Base-by-base conservation (phyloP, 2,329 filamentous ascomycete species). In the Sphaceloma murrayae region DNA sequence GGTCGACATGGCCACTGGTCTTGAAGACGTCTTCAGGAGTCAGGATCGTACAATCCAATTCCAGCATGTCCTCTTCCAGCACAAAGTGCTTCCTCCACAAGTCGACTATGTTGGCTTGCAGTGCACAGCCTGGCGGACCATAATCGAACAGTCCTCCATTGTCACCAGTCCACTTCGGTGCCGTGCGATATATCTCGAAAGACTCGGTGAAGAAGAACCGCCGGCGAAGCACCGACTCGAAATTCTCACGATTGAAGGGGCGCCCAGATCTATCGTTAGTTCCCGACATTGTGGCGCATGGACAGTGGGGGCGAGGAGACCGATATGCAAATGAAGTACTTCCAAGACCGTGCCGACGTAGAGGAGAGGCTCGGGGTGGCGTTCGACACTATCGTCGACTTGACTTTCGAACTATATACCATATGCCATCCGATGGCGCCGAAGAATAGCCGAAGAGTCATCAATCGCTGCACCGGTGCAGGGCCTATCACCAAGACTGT, bases 1-100 rank as follows among this genome's bases (percentile, higher is more conserved):
- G 94, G 65, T 95, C 89, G 52, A 96, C 91, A 68, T 98, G 91
- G 52, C 91, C 91, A 63, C 64, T 68, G 2, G 89, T 94, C 75
- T 95, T 94, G 59, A 98, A 77, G 26, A 98, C 85, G 34, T 91
- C 84, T 57, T 93, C 79, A 24, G 91, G 91, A 30, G 91, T 98
- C 59, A 98, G 67, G 67, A 89, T 91, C 29, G 84, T 91, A 68
- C 86, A 94, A 68, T 94, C 88, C 52, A 94, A 79, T 69, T 94
- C 86, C 53, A 94, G 77, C 86, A 94, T 94, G 61, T 94, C 83
- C 70, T 94, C 87, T 69, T 88, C 82, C 47, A 93, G 72, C 50
- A 94, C 79, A 61, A 94, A 94, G 68, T 94, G 87, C 66, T 93
- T 93, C 62, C 86, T 76, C 88, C 88, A 95, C 52, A 79, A 61